Percentiles rank a stretch among this genome's conserved stretches.
These are phyloP conservation scores for Lachnellula hyalina DNA, from an alignment of 2,329 filamentous ascomycete genomes.

Conservation along the genomic window DNA sequence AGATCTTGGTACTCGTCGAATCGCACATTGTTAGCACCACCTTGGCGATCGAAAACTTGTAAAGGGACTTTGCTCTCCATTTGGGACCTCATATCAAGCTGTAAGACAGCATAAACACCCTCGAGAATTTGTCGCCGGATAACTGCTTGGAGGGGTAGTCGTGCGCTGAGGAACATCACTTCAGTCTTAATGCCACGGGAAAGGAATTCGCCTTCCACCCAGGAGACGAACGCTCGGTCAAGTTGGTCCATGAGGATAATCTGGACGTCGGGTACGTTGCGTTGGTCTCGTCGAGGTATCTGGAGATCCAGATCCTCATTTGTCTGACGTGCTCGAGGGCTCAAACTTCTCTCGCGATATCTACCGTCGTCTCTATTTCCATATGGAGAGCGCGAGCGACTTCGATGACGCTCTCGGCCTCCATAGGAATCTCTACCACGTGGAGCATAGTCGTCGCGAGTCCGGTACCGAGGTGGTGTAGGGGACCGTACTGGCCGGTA, in stretches of 20 bases:
- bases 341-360: slow-evolving; percentile 66
- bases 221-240: slow-evolving; percentile 72
- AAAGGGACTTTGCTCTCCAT: slow-evolving; percentile 68
- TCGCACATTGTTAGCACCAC: slow-evolving; percentile 67
- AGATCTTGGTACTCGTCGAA: slow-evolving; percentile 87
- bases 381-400: slow-evolving; percentile 65
- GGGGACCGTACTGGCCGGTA: slow-evolving; percentile 58
- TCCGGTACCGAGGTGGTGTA: slow-evolving; percentile 53
- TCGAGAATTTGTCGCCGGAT: slow-evolving; percentile 81
- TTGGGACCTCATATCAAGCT: slow-evolving; percentile 67
- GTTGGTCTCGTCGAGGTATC: slow-evolving; percentile 66
- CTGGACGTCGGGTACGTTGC: slow-evolving; percentile 83
- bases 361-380: slow-evolving; percentile 41
- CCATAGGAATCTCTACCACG: slow-evolving; percentile 31
- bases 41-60: slow-evolving; percentile 78
- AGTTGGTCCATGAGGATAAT: slow-evolving; percentile 77
- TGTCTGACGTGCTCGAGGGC: slow-evolving; percentile 51
- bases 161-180: slow-evolving; percentile 72
- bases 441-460: slow-evolving; percentile 55
- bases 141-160: slow-evolving; percentile 71
- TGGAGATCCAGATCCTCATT: slow-evolving; percentile 60
- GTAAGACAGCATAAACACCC: slow-evolving; percentile 79
- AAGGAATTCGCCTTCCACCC: slow-evolving; percentile 73
- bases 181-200: slow-evolving; percentile 68
- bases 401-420: slow-evolving; percentile 42